These are phyloP conservation scores for Paraphoma chrysanthemicola DNA, from an alignment of 2,329 filamentous ascomycete species.

Conservation along the genomic window DNA sequence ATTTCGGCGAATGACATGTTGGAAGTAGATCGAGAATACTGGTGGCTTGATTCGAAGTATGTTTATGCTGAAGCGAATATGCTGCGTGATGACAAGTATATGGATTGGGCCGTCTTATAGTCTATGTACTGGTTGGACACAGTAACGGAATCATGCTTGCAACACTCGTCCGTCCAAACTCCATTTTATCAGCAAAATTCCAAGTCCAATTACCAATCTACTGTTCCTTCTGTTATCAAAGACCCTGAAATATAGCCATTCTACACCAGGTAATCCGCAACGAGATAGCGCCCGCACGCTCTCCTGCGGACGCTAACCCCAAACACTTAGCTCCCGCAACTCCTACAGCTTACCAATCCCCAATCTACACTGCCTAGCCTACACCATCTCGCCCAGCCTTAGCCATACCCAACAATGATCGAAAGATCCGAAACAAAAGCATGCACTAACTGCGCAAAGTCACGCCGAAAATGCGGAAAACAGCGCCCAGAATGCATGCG, in stretches of 20 bases:
- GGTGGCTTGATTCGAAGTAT: no score
- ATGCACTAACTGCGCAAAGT: not conserved
- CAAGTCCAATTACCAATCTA: not conserved
- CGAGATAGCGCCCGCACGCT: constrained; percentile 1
- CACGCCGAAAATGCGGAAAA: constrained; percentile 1
- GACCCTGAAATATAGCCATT: not conserved
- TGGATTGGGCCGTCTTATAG: not conserved
- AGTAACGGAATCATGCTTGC: not conserved
- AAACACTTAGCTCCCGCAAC: not conserved
- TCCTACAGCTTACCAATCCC: not conserved
- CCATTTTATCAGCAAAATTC: not conserved
- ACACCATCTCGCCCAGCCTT: not conserved
- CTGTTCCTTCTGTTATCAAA: no score
- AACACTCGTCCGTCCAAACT: not conserved
- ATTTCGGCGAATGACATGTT: constrained; percentile 1
- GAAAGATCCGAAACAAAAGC: not conserved
- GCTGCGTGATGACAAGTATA: no score
- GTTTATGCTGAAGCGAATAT: no score
- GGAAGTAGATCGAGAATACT: not conserved
- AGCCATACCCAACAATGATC: not conserved
- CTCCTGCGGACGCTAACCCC: not conserved
- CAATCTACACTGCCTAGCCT: not conserved
- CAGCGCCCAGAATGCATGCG: not conserved
- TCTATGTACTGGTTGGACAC: not conserved
- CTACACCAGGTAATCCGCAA: not conserved